Percentiles rank a stretch among this genome's conserved stretches.
Conservation (phyloP, 75 land plant genomes). For the Ceratopteris richardii region DNA sequence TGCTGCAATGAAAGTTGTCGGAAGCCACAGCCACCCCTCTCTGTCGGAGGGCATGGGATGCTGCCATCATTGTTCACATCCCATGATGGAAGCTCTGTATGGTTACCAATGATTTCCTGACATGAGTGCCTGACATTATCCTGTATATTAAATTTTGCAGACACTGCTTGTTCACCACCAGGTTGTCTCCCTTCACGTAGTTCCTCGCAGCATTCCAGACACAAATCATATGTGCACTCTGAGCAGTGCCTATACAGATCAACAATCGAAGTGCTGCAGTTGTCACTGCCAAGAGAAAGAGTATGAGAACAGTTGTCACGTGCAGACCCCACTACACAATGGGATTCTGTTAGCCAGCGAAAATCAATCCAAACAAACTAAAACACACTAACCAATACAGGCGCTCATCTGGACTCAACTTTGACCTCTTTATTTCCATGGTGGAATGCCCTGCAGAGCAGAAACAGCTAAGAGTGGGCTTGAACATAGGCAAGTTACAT, state of each 20-base stretch:
- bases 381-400: neutral
- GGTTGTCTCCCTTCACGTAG: constrained; percentile 21
- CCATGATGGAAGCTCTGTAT: neutral
- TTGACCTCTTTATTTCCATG: neutral
- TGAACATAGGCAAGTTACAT: neutral
- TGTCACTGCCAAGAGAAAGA: constrained; percentile 12
- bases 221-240: constrained; percentile 14
- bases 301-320: neutral
- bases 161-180: neutral
- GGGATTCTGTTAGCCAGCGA: no score
- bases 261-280: constrained; percentile 25
- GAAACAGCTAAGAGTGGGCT: neutral
- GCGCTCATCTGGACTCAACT: neutral
- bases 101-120: neutral
- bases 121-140: neutral
- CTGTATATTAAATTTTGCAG: neutral
- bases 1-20: constrained; percentile 33
- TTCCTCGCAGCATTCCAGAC: constrained; percentile 20
- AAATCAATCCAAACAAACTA: neutral
- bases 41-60: constrained; percentile 66
- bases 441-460: neutral
- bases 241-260: constrained; percentile 22
- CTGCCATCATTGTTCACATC: constrained; percentile 35
- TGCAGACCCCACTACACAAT: neutral
- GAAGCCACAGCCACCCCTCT: constrained; percentile 57